Evolutionary conservation across 805 yeast genomes (phyloP).

Genomic region (Jamesozyma piceae): DNA sequence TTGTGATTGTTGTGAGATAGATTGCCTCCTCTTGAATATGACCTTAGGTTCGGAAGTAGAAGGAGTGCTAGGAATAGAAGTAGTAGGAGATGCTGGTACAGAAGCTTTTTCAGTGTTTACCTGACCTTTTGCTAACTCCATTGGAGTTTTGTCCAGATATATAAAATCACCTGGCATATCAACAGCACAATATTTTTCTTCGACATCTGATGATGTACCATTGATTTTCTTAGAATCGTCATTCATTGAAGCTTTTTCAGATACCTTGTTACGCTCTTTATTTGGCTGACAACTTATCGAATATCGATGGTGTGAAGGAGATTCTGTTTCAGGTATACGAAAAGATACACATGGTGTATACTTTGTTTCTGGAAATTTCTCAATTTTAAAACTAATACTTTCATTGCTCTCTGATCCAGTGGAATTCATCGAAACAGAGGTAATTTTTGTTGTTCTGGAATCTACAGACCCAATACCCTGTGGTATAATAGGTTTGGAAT

Average conservation of each 20-base stretch:
- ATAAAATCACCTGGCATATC: conserved; percentile 32
- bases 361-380: too few relatives aligned
- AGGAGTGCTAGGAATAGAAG: background rate
- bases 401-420: too few relatives aligned
- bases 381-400: too few relatives aligned
- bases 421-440: too few relatives aligned
- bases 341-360: conserved; percentile 1
- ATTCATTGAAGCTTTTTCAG: too few relatives aligned
- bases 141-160: conserved; percentile 17
- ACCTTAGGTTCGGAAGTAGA: background rate
- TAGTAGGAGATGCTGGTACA: conserved; percentile 1
- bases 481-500: too few relatives aligned
- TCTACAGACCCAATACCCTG: too few relatives aligned
- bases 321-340: background rate
- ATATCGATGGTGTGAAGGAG: background rate
- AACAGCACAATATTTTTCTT: conserved; percentile 25
- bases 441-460: too few relatives aligned
- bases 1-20: conserved; percentile 45
- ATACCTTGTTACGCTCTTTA: too few relatives aligned
- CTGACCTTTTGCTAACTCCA: too few relatives aligned
- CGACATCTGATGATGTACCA: conserved; percentile 5
- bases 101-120: too few relatives aligned
- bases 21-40: conserved; percentile 2
- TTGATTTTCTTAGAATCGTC: conserved; percentile 5
- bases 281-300: too few relatives aligned